Base-by-base conservation (phyloP, 1,284 basidiomycete genomes). In the Irpex rosettiformis region DNA sequence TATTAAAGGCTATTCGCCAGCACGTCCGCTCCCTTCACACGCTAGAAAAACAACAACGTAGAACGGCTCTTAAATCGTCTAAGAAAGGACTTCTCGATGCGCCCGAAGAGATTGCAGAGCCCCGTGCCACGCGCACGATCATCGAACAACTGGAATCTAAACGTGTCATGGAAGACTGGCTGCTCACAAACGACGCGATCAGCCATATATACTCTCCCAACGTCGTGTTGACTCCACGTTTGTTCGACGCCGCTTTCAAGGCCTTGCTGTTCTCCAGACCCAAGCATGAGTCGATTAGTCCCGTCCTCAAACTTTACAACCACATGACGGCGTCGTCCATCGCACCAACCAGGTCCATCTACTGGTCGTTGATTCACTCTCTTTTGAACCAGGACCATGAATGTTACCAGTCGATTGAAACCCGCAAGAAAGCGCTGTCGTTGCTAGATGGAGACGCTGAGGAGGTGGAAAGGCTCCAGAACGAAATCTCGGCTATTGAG, bases 371-470 rank as follows among this genome's bases (percentile, higher is more conserved):
- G 55, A 86, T 97, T 61, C 69, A 73, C 1, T 86, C 85, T 0
- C 81, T 97, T 58, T 84, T 85, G 22, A 75, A 80, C 27, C 86
- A 94, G 40, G 93, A 96, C 65, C 69, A 74, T 7, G 92, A 96
- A 66, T 79, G 93, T 3, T 73, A 79, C 40, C 70, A 71, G 16
- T 77, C 80, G 0, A 77, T 86, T n/a, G 27, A 51, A 24, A 7
- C 18, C 7, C 25, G 25, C 24, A 24, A 27, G 22, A 27, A 25
- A 56, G 64, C 48, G 43, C 73, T 71, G 68, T 61, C 58, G 2
- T 48, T 60, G 11, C 59, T 61, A 13, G 57, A 51, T 4, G 48
- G 27, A 6, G 24, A 51, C 27, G 48, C 22, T 2, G 48, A 24
- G 25, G 25, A 10, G 22, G 27, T 18, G 22, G 11, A 24, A 24